These are phyloP conservation scores for Lecanicillium sp. DNA, from an alignment of 2,329 filamentous ascomycete species.

Conservation along the genomic window DNA sequence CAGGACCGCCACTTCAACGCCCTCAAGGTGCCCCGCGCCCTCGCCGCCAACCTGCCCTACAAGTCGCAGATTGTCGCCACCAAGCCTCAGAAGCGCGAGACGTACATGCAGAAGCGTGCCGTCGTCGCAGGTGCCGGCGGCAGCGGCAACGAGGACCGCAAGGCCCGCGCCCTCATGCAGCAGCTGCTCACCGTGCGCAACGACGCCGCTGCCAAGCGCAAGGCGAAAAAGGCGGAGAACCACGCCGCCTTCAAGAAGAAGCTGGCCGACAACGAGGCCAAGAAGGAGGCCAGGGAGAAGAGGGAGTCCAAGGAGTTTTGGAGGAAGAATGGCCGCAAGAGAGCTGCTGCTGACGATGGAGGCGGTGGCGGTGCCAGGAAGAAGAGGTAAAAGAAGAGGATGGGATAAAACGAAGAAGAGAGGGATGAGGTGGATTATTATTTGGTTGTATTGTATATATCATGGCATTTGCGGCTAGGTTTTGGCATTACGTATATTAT, in stretches of 20 bases:
- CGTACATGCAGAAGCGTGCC: constrained; percentile 92
- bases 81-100: constrained; percentile 70
- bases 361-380: constrained; percentile 27
- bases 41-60: constrained; percentile 82
- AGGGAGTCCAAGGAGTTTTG: constrained; percentile 89
- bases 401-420: not conserved
- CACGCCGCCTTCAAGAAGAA: constrained; percentile 74
- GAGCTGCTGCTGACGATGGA: constrained; percentile 35
- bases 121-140: constrained; percentile 67
- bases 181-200: constrained; percentile 86
- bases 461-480: not conserved
- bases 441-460: not conserved
- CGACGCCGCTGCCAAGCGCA: constrained; percentile 79
- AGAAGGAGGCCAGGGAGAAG: constrained; percentile 80
- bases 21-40: constrained; percentile 66
- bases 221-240: constrained; percentile 81
- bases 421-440: not conserved
- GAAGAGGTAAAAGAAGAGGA: constrained; percentile 13
- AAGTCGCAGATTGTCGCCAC: constrained; percentile 82
- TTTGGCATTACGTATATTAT: no score
- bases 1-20: constrained; percentile 70
- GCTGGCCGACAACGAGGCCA: constrained; percentile 74
- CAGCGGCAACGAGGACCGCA: constrained; percentile 79
- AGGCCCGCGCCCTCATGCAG: constrained; percentile 81
- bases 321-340: constrained; percentile 77